Base-by-base conservation (phyloP, 164 flowering plant species). In the Stephania japonica region DNA sequence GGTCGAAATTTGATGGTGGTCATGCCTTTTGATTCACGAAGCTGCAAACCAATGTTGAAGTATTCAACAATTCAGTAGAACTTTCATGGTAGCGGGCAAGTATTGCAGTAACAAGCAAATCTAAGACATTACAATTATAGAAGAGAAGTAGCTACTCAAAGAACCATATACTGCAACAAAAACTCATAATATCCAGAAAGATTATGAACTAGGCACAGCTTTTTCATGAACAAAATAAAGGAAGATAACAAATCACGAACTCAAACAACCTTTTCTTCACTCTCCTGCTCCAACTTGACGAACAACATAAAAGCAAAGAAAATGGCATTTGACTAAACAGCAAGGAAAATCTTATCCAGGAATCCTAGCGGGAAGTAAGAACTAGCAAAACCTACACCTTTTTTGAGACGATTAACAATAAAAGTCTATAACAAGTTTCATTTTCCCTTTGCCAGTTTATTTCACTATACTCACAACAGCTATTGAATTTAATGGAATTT, bases 21-120 rank as follows among this genome's bases (percentile, higher is more conserved):
- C 72, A 70, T 70, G 9, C 72, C 72, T 42, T 70, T 70, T 26
- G 63, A 70, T 63, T 70, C 72, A 49, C 72, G 72, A 25, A 70
- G 72, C 72, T 68, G 70, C 10, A 8, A 68, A 27, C 43, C 24
- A n/a, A 59, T 59, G 25, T 59, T 16, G 16, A 50, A 59, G n/a
- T 53, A 56, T 56, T 16, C n/a, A 56, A 56, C n/a, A 16, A 18
- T 56, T 21, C 21, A 56, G n/a, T 56, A 21, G 7, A 56, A 19
- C 0, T 56, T 18, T 56, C n/a, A 56, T 19, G 63, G 21, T 19
- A 32, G 38, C 38, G 6, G 63, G 63, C 63, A 56, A 4, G 23
- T 21, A 56, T 56, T 16, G 23, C 63, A 56, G n/a, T 56, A 16
- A 2, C 63, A 56, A 56, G 63, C 7, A 56, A 6, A 56, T 56